Percentiles rank a stretch among this genome's conserved stretches.
Conservation (phyloP, 371 early-diverging fungal species). For the Apophysomyces variabilis region DNA sequence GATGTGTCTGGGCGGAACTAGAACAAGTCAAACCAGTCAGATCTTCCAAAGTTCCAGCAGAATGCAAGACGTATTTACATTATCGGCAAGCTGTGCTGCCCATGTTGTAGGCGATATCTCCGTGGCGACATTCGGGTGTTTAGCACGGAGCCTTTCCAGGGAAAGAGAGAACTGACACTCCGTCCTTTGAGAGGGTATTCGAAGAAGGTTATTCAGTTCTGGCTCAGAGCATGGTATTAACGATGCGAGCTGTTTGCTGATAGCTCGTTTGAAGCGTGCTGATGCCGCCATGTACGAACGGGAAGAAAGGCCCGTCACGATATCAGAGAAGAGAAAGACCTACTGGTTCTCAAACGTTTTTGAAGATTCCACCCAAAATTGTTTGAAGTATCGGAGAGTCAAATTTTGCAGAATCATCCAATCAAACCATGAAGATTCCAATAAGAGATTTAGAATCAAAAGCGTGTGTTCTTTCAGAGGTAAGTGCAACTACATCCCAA, state of each 20-base stretch:
- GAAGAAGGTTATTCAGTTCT: slow-evolving; percentile 18
- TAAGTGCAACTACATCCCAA: no score
- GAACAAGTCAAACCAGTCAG: not conserved
- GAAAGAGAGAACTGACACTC: slow-evolving; percentile 39
- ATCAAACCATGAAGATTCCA: no score
- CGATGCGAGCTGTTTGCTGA: slow-evolving; percentile 43
- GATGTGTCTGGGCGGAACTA: slow-evolving; percentile 33
- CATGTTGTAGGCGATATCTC: slow-evolving; percentile 46
- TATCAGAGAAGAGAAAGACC: no score
- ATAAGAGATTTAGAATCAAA: no score
- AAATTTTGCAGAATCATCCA: no score
- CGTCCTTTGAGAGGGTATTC: slow-evolving; percentile 23
- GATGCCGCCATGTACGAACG: slow-evolving; percentile 21
- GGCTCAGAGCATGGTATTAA: slow-evolving; percentile 22
- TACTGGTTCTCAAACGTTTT: no score
- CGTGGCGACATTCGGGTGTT: slow-evolving; percentile 6
- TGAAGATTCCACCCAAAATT: no score
- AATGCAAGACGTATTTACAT: slow-evolving; percentile 33
- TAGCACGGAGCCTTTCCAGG: slow-evolving; percentile 27
- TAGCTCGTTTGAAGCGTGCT: slow-evolving; percentile 48
- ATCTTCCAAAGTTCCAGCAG: not conserved
- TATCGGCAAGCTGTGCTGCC: slow-evolving; percentile 57
- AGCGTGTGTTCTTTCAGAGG: no score
- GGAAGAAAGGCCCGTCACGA: no score
- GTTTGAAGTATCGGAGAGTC: no score